Evolutionary conservation across 1,284 basidiomycete species (phyloP).

Genomic region (Kwoniella shivajii): DNA sequence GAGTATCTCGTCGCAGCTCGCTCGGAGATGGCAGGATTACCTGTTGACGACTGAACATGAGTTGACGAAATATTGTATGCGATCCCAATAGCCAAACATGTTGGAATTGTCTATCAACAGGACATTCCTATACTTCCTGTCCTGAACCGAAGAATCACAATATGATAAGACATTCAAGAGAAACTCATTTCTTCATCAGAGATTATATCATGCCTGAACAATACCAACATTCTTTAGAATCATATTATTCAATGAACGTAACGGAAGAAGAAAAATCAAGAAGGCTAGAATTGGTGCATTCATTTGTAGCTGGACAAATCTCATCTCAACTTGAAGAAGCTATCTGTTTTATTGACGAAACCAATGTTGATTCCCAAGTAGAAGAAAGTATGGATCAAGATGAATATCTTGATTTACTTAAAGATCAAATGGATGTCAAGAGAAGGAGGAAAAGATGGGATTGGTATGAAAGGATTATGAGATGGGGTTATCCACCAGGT

Average conservation of each 20-base stretch:
- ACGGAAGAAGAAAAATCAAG: conserved; percentile 20
- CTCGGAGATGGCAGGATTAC: too few species aligned
- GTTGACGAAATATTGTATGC: not conserved
- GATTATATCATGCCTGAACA: conserved; percentile 16
- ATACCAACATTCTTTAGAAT: not conserved
- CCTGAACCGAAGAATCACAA: conserved; percentile 22
- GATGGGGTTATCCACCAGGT: conserved; percentile 38
- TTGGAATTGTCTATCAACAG: conserved; percentile 27
- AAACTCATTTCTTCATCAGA: conserved; percentile 7
- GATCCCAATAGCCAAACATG: conserved; percentile 20
- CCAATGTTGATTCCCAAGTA: not conserved
- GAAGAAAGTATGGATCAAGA: not conserved
- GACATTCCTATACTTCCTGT: conserved; percentile 20
- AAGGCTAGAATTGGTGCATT: conserved; percentile 15
- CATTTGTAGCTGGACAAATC: conserved; percentile 16
- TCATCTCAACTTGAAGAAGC: conserved; percentile 21
- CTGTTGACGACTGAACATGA: not conserved
- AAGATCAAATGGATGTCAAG: conserved; percentile 1
- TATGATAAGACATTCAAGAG: conserved; percentile 19
- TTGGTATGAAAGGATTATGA: conserved; percentile 25
- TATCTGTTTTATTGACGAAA: conserved; percentile 16
- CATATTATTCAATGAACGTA: conserved; percentile 14
- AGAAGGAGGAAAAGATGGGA: conserved; percentile 21
- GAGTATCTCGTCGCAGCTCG: too few species aligned
- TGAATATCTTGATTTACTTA: not conserved